Evolutionary conservation across 257 asterid species (phyloP).

Genomic region (Nicotiana benthamiana): DNA sequence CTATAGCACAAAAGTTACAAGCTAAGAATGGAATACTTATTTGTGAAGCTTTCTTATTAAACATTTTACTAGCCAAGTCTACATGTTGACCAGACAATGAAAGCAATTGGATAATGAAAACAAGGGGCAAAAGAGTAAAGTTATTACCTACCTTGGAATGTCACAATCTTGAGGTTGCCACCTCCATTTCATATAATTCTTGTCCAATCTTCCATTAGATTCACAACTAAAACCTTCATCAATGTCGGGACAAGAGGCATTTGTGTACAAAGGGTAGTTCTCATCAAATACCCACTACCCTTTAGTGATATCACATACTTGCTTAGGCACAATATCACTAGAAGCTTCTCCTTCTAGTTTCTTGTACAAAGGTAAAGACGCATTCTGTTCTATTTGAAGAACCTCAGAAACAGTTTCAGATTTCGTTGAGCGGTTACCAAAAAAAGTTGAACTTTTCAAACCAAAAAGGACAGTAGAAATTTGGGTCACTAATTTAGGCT

Average conservation of each 20-base stretch:
- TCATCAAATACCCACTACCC: constrained; percentile 85
- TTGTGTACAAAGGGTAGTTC: constrained; percentile 68
- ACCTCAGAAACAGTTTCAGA: neutral
- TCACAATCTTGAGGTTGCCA: constrained; percentile 87
- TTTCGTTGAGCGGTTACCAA: neutral
- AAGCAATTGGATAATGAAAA: neutral
- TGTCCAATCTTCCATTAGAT: constrained; percentile 68
- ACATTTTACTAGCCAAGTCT: neutral
- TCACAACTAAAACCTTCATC: constrained; percentile 89
- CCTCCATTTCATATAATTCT: constrained; percentile 81
- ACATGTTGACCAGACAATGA: neutral
- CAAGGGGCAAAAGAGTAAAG: neutral
- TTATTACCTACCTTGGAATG: constrained; percentile 84
- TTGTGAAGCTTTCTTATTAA: neutral
- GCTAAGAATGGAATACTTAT: neutral
- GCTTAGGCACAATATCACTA: constrained; percentile 7
- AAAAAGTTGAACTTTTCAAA: neutral
- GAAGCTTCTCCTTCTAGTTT: neutral
- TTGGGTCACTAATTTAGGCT: constrained; percentile 5
- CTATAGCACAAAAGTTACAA: constrained; percentile 16
- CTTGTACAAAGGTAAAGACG: constrained; percentile 3
- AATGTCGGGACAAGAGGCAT: constrained; percentile 61
- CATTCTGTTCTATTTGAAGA: neutral
- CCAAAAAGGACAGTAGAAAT: no score
- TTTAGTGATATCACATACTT: constrained; percentile 45